Evolutionary conservation across 305 asterid genomes (phyloP), one percentile per base, ranked within the genome.

Genomic region (Fraxinus paxiana): DNA sequence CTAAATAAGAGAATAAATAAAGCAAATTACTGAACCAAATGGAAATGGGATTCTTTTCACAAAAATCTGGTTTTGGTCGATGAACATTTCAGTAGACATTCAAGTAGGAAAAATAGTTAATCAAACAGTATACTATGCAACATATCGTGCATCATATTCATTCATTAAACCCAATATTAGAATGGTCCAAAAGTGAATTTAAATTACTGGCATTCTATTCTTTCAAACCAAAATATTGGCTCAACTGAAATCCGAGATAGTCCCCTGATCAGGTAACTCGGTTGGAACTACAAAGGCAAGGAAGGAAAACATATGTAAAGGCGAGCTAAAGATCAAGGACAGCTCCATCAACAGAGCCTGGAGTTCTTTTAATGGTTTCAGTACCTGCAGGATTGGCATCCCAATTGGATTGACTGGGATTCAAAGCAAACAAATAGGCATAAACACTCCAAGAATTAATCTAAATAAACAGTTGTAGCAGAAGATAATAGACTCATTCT

Each of bases 401-500:
- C 54, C 54, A 43, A 43, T 43, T 43, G 17, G 54, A 43, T 43
- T 12, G 54, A 43, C 54, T 43, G 73, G 76, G 82, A 46, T 46
- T 46, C 81, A 77, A 43, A 84, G 80, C 83, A 75, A 80, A 79
- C 90, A 86, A 85, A 84, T 76, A 70, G 80, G 73, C 80, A 79
- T 81, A 82, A 46, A 76, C 77, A 28, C 73, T 26, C 59, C 6
- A 77, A 77, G 77, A 63, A 10, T 76, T 81, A 73, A 22, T 59
- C 85, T 79, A 70, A 74, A 71, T 35, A 73, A 80, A 82, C 71
- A 83, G 88, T 87, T 85, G 89, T 43, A 26, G 8, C 37, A 65
- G 17, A 24, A 65, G 73, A 84, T 69, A 30, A 76, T 79, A 81
- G 80, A 78, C 35, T 30, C 73, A 67, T 65, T 69, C 81, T 37